Conservation (phyloP, 148 eudicot species). For the Limonium bicolor region DNA sequence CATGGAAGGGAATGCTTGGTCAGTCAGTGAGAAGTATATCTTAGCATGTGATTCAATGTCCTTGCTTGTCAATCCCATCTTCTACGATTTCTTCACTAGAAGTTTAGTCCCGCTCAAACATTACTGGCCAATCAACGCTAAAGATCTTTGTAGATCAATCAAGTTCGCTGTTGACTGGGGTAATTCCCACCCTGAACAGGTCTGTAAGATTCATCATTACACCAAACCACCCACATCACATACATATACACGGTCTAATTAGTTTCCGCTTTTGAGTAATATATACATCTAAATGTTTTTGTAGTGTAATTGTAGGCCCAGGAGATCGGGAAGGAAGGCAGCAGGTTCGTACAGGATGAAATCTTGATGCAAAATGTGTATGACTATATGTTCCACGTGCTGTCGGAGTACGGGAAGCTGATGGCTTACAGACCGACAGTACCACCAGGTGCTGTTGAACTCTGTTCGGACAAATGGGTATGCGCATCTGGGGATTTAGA, state of each 20-base stretch:
- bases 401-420: constrained; percentile 39
- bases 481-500: constrained; percentile 30
- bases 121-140: constrained; percentile 41
- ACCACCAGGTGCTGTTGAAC: constrained; percentile 29
- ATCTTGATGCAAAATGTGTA: constrained; percentile 37
- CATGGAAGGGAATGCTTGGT: constrained; percentile 55
- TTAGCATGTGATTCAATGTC: constrained; percentile 49
- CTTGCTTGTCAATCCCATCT: constrained; percentile 26
- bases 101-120: constrained; percentile 42
- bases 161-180: constrained; percentile 65
- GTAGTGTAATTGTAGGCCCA: constrained; percentile 18
- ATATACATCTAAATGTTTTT: background rate
- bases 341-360: constrained; percentile 26
- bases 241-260: background rate
- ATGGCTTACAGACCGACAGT: constrained; percentile 35
- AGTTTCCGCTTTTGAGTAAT: background rate
- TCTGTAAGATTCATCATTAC: background rate
- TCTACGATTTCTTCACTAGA: constrained; percentile 53
- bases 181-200: constrained; percentile 31
- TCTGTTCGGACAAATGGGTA: constrained; percentile 35
- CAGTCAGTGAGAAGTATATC: constrained; percentile 58
- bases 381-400: constrained; percentile 54
- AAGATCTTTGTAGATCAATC: constrained; percentile 28
- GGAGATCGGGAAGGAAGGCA: constrained; percentile 37
- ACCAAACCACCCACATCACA: background rate